Evolutionary conservation across 2,329 filamentous ascomycete species (phyloP).

Genomic region (Trichoderma harzianum): DNA sequence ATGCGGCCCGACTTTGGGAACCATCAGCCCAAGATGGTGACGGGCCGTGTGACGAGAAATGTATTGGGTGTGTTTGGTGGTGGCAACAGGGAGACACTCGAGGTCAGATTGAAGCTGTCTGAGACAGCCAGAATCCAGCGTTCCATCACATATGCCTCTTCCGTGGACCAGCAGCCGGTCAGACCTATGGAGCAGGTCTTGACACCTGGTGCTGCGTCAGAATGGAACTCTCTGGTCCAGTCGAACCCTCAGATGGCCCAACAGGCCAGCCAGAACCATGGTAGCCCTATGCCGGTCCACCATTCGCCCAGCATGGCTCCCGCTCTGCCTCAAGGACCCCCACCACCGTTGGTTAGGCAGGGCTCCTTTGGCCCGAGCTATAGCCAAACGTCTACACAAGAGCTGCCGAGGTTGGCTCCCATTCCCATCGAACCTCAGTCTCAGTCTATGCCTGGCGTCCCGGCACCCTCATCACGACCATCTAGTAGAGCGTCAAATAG

Average conservation of each 20-base stretch:
- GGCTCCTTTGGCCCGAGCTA: constrained; percentile 28
- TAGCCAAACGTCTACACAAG: constrained; percentile 27
- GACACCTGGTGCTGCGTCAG: constrained; percentile 60
- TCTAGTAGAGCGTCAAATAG: constrained; percentile 57
- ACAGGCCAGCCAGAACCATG: constrained; percentile 26
- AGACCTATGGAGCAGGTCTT: constrained; percentile 36
- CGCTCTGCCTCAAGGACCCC: constrained; percentile 34
- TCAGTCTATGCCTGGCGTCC: constrained; percentile 22
- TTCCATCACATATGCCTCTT: constrained; percentile 23
- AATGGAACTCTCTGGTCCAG: constrained; percentile 77
- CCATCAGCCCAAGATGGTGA: constrained; percentile 68
- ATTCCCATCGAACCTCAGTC: constrained; percentile 28
- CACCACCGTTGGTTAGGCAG: constrained; percentile 23
- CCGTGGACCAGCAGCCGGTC: constrained; percentile 17
- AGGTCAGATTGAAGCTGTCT: constrained; percentile 86
- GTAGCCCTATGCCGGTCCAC: neutral
- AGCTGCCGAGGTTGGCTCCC: constrained; percentile 36
- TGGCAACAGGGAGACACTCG: constrained; percentile 80
- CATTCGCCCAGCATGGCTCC: constrained; percentile 35
- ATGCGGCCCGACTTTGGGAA: constrained; percentile 39
- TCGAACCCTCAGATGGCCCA: constrained; percentile 57
- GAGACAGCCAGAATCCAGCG: constrained; percentile 61
- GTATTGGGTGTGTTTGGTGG: constrained; percentile 78
- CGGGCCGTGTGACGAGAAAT: constrained; percentile 86
- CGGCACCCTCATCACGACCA: constrained; percentile 48